Base-by-base conservation (phyloP, 352 stramenopile species). In the Globisporangium cylindrosporum region DNA sequence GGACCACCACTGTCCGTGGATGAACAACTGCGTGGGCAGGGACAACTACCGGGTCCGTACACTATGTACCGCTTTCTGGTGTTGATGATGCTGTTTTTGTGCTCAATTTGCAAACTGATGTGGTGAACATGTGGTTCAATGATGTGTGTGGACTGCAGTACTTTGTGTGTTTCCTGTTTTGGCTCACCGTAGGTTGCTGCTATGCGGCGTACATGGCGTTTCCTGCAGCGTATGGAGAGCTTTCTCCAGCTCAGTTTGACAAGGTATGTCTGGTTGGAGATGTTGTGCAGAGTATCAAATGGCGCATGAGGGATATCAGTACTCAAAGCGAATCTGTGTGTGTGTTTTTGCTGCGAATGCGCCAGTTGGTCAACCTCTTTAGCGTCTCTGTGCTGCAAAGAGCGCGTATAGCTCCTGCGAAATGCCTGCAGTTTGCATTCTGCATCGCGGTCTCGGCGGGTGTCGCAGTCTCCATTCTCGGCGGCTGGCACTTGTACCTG, bases 1-100 rank as follows among this genome's bases (percentile, higher is more conserved):
- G 93, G 97, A 99, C 73, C 97, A 99, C 84, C 94, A 99, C 77
- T 98, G 96, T 68, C 95, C 95, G n/a, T 99, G 96, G 96, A 88
- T 99, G 7, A 99, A 99, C 74, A 99, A 99, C 81, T 99, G 95
- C 74, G 89, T 99, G 59, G 97, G 96, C 54, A 94, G 97, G 54
- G 86, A 94, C 67, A 99, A 99, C 78, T 97, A 99, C 82, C 98
- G 80, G 59, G 81, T 89, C 80, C 15, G 77, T 32, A 32, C 27
- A 32, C 27, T 18, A 4, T 46, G n/a, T n/a, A 24, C 36, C 53
- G 2, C 53, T 41, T 9, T 51, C 12, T 41, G 14, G 49, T 8
- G 18, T 59, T 27, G 22, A 25, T 20, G 24, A 2, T 46, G 4
- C 46, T 60, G 15, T 27, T 60, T 6, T 12, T 67, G 46, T 46